phyloP scores from a whole-genome alignment of 73 alveolate genomes.

The Effrenium voratum region DNA sequence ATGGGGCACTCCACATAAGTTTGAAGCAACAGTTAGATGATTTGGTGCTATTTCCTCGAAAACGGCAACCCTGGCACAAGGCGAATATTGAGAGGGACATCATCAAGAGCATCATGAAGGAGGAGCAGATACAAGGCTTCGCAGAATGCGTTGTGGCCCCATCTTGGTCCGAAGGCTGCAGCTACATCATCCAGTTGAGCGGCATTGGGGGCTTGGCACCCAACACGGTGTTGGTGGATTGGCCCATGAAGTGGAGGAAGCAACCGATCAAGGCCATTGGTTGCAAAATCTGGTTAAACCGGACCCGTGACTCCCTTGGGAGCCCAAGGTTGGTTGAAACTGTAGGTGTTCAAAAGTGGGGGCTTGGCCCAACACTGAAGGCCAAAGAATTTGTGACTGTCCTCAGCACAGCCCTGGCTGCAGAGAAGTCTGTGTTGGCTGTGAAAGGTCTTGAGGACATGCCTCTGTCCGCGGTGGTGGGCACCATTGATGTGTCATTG shows the following conservation, averaged over 20 bases:
- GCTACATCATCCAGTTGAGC: slow-evolving; percentile 77
- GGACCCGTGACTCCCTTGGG: too few relatives aligned
- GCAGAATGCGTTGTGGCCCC: slow-evolving; percentile 89
- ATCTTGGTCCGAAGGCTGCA: slow-evolving; percentile 64
- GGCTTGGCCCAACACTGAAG: background rate
- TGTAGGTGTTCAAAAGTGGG: background rate
- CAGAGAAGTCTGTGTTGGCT: slow-evolving; percentile 65
- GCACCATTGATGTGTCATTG: slow-evolving; percentile 68
- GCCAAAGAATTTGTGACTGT: slow-evolving; percentile 44
- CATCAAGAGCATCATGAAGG: slow-evolving; percentile 82
- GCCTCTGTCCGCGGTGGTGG: slow-evolving; percentile 49
- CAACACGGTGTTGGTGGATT: slow-evolving; percentile 68
- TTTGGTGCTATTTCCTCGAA: too few relatives aligned
- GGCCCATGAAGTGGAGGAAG: slow-evolving; percentile 51
- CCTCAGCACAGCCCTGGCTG: slow-evolving; percentile 49
- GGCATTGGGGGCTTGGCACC: slow-evolving; percentile 82
- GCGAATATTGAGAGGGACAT: slow-evolving; percentile 71
- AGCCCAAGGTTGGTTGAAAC: too few relatives aligned
- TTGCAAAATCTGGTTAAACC: too few relatives aligned
- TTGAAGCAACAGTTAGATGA: too few relatives aligned
- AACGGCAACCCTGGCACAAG: too few relatives aligned
- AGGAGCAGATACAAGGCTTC: slow-evolving; percentile 71
- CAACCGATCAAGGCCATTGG: background rate
- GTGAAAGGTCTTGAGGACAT: slow-evolving; percentile 66
- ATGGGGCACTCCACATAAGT: too few relatives aligned